Percentiles rank a stretch among this genome's conserved stretches.
These are phyloP conservation scores for Talaromyces albobiverticillius DNA, from an alignment of 2,329 filamentous ascomycete species.

Conservation along the genomic window DNA sequence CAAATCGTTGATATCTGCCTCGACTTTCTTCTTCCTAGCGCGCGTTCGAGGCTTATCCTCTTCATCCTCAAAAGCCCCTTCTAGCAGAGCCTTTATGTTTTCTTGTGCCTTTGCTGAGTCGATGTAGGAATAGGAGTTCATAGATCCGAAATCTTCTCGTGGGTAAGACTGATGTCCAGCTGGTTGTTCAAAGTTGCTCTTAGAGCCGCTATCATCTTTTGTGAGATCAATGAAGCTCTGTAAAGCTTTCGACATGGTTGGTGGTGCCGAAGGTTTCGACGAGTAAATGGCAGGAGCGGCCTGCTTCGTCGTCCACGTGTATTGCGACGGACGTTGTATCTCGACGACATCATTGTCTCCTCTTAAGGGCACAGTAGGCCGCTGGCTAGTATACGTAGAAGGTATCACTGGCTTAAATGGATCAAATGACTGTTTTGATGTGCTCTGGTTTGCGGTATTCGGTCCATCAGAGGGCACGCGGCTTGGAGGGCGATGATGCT, in stretches of 20 bases:
- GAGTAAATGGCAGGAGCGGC: conserved; percentile 53
- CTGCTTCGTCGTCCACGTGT: conserved; percentile 47
- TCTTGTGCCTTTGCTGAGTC: conserved; percentile 50
- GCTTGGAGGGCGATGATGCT: conserved; percentile 46
- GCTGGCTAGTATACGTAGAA: conserved; percentile 34
- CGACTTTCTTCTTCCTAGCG: conserved; percentile 37
- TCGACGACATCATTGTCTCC: conserved; percentile 35
- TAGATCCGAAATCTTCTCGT: conserved; percentile 51
- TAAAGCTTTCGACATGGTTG: conserved; percentile 39
- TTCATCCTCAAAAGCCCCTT: conserved; percentile 52
- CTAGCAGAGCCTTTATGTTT: conserved; percentile 50
- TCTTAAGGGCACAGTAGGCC: conserved; percentile 20
- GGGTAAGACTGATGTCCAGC: conserved; percentile 30
- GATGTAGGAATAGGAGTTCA: conserved; percentile 53
- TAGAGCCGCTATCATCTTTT: neutral
- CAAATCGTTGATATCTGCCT: conserved; percentile 39
- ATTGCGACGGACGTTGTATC: conserved; percentile 50
- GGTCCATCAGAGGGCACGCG: conserved; percentile 18
- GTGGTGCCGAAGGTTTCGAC: conserved; percentile 41
- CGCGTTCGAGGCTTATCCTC: conserved; percentile 37
- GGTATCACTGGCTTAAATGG: conserved; percentile 39
- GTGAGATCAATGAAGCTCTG: conserved; percentile 52
- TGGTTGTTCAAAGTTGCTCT: neutral
- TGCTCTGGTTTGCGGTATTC: conserved; percentile 11
- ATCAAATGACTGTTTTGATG: conserved; percentile 33